Evolutionary conservation across 768 basidiomycete genomes (phyloP), one percentile per base, ranked within the genome.

Genomic region (Trametes gibbosa): DNA sequence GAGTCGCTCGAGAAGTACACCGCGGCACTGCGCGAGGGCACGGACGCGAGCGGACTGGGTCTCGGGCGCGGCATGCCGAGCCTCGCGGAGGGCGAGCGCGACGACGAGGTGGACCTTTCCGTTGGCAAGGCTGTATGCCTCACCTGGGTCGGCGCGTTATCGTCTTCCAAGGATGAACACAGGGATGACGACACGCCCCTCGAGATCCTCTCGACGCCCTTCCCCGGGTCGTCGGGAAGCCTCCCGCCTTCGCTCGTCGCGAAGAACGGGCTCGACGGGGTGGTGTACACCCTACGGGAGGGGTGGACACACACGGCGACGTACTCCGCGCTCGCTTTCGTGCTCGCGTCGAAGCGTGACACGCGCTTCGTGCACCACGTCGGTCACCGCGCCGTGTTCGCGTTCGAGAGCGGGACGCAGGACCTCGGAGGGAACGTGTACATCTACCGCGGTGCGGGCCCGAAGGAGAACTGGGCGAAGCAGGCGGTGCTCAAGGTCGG

Each of bases 321-420:
- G 0, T 95, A 84, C 71, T 86, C 90, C 19, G 96, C 95, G 0
- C 81, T 99, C 24, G 83, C 93, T 0, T 99, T 98, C 69, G 96
- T 99, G 40, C 78, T 99, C 50, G 93, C 93, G 9, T 93, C 92
- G 13, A 98, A 98, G 70, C 86, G 84, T 27, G 93, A 98, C 71
- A 85, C 90, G 0, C 84, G 92, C 19, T 94, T 95, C 74, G 90
- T 91, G 1, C 83, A 89, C 67, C 94, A 98, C 67, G 72, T 84
- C 34, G 71, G 80, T 0, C 72, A 73, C 1, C 70, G 76, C 42
- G 79, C 79, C 5, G 85, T 91, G 2, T 75, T 93, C 47, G 93
- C 93, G 0, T 95, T 98, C 65, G 95, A 98, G 72, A 85, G 85
- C 59, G 92, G 90, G 12, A 69, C 79, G 0, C 73, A 76, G 34